Evolutionary conservation across 2,329 filamentous ascomycete species (phyloP), one percentile per base, ranked within the genome.

Genomic region (Coniochaeta hoffmannii): DNA sequence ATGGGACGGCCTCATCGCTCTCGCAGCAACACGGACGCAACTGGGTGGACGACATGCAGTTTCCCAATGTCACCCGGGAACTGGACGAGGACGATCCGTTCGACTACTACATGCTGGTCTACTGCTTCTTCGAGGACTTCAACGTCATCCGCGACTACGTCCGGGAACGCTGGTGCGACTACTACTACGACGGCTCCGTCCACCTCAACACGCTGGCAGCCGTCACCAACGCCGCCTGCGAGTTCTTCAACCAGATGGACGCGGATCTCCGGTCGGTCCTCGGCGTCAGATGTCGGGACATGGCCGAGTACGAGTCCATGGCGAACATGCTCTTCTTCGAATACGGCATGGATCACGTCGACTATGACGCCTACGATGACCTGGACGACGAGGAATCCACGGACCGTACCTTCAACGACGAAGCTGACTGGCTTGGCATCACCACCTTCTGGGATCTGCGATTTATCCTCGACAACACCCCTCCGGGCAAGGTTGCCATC

Each of bases 41-140:
- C 6, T 65, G 64, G 64, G 53, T 65, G 10, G 64, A 66, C 36
- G 52, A 58, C 4, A 59, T 66, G 14, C 53, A 62, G 19, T 64
- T 62, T 38, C 56, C 35, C 15, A 19, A 17, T n/a, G 3, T 17
- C 15, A 15, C 34, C 15, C 8, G 9, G 34, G 58, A 62, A 11
- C 60, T 61, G 0, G 60, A 60, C 1, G 57, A 62, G 6, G 61
- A 64, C 3, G 61, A 66, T 28, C 63, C 64, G 24, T 59, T 65
- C 32, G 66, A 69, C 31, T 52, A 64, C 35, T 68, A 67, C 58
- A 67, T 70, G 64, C 60, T 69, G 52, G 57, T 71, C 22, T 68
- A 69, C 50, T 69, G 66, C 57, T 68, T 69, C 55, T 70, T 70
- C 55, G 65, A 66, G 15, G 68, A 69, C 55, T 69, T 66, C 58